Percentiles rank a stretch among this genome's conserved stretches.
These are phyloP conservation scores for Calycina marina DNA, from an alignment of 2,329 filamentous ascomycete species.

Conservation along the genomic window DNA sequence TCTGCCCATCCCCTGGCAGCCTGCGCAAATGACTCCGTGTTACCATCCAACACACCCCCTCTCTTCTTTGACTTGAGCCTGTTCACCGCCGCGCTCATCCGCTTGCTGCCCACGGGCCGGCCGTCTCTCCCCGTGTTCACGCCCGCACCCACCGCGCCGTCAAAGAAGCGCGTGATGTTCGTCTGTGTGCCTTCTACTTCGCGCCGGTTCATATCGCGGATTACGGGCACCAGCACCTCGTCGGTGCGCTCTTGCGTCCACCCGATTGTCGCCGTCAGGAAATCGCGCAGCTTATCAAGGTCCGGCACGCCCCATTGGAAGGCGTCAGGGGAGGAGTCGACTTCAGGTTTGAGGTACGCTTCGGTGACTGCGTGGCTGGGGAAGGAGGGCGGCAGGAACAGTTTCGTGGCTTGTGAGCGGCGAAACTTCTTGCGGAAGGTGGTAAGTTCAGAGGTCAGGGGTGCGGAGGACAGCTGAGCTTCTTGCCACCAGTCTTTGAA, in stretches of 20 bases:
- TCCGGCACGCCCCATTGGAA: constrained; percentile 98
- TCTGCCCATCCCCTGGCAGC: constrained; percentile 20
- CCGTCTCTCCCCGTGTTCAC: constrained; percentile 52
- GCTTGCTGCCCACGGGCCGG: constrained; percentile 48
- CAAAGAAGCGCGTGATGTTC: constrained; percentile 91
- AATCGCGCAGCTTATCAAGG: constrained; percentile 67
- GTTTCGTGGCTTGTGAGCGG: constrained; percentile 61
- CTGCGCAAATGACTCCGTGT: constrained; percentile 18
- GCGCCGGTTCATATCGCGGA: constrained; percentile 84
- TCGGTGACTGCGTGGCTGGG: constrained; percentile 64
- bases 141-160: constrained; percentile 51
- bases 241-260: constrained; percentile 89
- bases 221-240: constrained; percentile 89
- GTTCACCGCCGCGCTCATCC: constrained; percentile 62
- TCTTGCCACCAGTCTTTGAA: constrained; percentile 82
- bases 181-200: constrained; percentile 83
- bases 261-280: constrained; percentile 82
- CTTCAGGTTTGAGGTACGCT: constrained; percentile 76
- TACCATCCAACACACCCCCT: constrained; percentile 1
- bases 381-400: constrained; percentile 73
- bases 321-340: constrained; percentile 59
- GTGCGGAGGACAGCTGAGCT: constrained; percentile 43
- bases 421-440: constrained; percentile 78
- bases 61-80: constrained; percentile 41
- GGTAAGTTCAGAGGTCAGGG: constrained; percentile 47